phyloP scores from a whole-genome alignment of 371 early-diverging fungal genomes.

The Homolaphlyctis polyrhiza region DNA sequence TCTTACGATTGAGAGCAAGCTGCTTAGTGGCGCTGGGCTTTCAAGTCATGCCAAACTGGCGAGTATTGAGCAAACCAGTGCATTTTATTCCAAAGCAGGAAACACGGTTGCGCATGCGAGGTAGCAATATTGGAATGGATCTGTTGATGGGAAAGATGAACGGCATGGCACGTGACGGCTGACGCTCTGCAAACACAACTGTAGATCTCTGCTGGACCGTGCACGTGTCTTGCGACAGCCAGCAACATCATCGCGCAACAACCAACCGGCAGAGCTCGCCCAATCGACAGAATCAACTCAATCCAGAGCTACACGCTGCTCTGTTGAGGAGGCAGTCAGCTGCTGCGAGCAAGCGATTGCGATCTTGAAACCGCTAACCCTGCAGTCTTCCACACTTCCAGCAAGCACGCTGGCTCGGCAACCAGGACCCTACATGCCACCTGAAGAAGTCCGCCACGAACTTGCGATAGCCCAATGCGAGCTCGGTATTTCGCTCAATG shows the following conservation, averaged over 20 bases:
- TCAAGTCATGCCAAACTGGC: not conserved
- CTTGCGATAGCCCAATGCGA: slow-evolving; percentile 55
- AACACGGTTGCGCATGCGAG: not conserved
- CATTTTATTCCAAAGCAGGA: not conserved
- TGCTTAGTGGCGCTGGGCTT: not conserved
- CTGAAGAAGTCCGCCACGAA: slow-evolving; percentile 23
- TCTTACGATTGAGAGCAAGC: not conserved
- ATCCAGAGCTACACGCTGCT: too few species aligned
- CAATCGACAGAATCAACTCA: too few species aligned
- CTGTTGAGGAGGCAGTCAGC: not conserved
- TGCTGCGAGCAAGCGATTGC: slow-evolving; percentile 3
- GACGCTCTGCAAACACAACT: too few species aligned
- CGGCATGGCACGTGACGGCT: too few species aligned
- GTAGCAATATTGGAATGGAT: too few species aligned
- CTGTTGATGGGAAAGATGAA: too few species aligned
- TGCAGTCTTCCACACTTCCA: not conserved
- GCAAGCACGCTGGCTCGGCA: not conserved
- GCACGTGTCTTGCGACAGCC: not conserved
- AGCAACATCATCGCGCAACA: too few species aligned
- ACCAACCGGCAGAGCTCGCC: not conserved
- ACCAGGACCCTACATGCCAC: not conserved
- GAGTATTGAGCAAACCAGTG: not conserved
- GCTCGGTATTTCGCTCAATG: slow-evolving; percentile 47
- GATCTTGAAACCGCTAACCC: not conserved
- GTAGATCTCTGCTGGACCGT: not conserved